Evolutionary conservation across 768 basidiomycete species (phyloP).

Genomic region (Pholiota conissans): DNA sequence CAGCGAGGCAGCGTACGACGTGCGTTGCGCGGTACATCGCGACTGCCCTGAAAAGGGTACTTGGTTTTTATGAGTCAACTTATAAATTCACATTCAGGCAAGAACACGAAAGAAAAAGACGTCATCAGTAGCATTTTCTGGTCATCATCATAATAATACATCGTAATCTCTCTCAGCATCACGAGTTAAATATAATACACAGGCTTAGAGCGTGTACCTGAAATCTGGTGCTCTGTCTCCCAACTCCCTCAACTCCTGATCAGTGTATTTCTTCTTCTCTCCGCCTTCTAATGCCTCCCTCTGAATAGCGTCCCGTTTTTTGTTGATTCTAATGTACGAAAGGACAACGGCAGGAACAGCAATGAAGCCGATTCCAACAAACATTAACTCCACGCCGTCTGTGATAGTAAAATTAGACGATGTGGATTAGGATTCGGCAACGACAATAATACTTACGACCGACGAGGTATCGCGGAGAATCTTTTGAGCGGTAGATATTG

Average conservation of each 20-base stretch:
- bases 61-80: too few species aligned
- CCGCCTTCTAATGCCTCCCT: conserved; percentile 29
- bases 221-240: conserved; percentile 22
- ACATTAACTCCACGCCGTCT: conserved; percentile 70
- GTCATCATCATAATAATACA: too few species aligned
- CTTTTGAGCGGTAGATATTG: conserved; percentile 60
- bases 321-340: conserved; percentile 57
- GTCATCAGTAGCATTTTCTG: not conserved
- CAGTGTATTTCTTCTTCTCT: conserved; percentile 31
- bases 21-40: too few species aligned
- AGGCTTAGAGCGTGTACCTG: conserved; percentile 17
- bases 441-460: conserved; percentile 49
- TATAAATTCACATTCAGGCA: too few species aligned
- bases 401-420: not conserved
- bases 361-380: conserved; percentile 64
- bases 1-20: too few species aligned
- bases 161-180: too few species aligned
- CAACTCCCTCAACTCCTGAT: conserved; percentile 32
- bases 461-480: conserved; percentile 58
- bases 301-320: conserved; percentile 41
- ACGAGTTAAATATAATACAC: not conserved
- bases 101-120: too few species aligned
- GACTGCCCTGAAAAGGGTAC: too few species aligned
- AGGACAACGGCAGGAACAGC: conserved; percentile 47
- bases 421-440: not conserved